These are phyloP conservation scores for Forsythia viridissima DNA, from an alignment of 257 asterid genomes.

Conservation along the genomic window DNA sequence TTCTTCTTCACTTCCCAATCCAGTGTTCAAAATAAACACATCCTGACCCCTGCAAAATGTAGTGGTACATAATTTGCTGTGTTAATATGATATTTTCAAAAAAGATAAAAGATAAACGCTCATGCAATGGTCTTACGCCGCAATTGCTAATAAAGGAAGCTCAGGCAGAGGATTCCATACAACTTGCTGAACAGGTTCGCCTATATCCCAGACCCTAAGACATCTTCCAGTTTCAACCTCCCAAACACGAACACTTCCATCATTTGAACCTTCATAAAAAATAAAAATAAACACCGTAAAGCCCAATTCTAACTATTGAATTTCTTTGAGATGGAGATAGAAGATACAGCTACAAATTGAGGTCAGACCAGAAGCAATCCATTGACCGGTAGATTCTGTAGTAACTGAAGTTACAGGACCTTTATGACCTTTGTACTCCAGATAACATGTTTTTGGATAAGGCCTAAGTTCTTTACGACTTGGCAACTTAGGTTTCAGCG, in stretches of 20 bases:
- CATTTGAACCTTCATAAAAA: conserved; percentile 72
- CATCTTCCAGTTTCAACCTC: conserved; percentile 98
- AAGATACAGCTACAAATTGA: neutral
- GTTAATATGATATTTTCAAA: conserved; percentile 14
- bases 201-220: conserved; percentile 75
- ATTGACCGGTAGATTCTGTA: conserved; percentile 79
- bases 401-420: conserved; percentile 86
- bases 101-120: neutral
- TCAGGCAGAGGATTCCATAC: conserved; percentile 89
- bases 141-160: conserved; percentile 80
- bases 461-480: conserved; percentile 91
- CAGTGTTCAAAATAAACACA: conserved; percentile 64
- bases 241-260: conserved; percentile 95
- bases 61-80: conserved; percentile 18
- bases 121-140: conserved; percentile 55
- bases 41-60: conserved; percentile 64
- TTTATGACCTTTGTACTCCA: conserved; percentile 89
- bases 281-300: conserved; percentile 24
- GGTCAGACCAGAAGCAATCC: conserved; percentile 93
- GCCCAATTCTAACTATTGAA: conserved; percentile 1
- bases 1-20: conserved; percentile 73
- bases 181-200: conserved; percentile 68
- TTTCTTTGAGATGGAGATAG: conserved; percentile 1
- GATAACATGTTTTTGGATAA: conserved; percentile 88
- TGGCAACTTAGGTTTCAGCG: conserved; percentile 93